These are phyloP conservation scores for Pythium brachiatum DNA, from an alignment of 352 stramenopile genomes.

Conservation along the genomic window DNA sequence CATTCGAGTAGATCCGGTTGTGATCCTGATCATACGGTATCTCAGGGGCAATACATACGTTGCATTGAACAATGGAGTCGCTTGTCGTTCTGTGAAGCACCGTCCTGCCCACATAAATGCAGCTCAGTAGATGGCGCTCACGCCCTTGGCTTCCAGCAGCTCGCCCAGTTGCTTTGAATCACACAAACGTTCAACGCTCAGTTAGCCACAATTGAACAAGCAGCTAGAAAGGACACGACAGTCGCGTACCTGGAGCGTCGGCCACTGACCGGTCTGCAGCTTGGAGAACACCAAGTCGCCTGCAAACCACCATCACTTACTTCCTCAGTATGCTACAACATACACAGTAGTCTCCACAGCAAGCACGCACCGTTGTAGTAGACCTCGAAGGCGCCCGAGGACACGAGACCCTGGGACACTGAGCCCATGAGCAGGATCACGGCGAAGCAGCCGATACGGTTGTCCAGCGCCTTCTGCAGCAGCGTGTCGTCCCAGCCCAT, in stretches of 20 bases:
- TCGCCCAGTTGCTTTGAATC: slow-evolving; percentile 19
- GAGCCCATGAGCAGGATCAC: slow-evolving; percentile 65
- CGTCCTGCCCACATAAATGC: no score
- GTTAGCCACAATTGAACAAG: not conserved
- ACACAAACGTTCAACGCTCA: not conserved
- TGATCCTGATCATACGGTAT: no score
- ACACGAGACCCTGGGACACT: slow-evolving; percentile 56
- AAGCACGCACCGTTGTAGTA: slow-evolving; percentile 64
- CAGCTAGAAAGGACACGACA: not conserved
- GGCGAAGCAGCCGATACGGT: slow-evolving; percentile 66
- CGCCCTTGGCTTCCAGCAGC: slow-evolving; percentile 22
- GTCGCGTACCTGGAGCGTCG: slow-evolving; percentile 50
- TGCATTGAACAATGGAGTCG: no score
- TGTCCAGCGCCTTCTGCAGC: slow-evolving; percentile 68
- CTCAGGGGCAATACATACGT: no score
- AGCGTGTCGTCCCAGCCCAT: slow-evolving; percentile 45
- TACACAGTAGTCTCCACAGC: not conserved
- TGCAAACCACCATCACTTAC: slow-evolving; percentile 18
- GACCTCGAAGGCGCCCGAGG: slow-evolving; percentile 78
- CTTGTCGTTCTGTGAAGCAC: no score
- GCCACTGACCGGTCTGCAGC: slow-evolving; percentile 60
- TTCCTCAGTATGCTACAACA: not conserved
- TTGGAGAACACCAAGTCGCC: slow-evolving; percentile 78
- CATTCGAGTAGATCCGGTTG: not conserved
- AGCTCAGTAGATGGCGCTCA: slow-evolving; percentile 22